Evolutionary conservation across 176 grass and related monocot genomes (phyloP).

Genomic region (Bolboschoenus planiculmis): DNA sequence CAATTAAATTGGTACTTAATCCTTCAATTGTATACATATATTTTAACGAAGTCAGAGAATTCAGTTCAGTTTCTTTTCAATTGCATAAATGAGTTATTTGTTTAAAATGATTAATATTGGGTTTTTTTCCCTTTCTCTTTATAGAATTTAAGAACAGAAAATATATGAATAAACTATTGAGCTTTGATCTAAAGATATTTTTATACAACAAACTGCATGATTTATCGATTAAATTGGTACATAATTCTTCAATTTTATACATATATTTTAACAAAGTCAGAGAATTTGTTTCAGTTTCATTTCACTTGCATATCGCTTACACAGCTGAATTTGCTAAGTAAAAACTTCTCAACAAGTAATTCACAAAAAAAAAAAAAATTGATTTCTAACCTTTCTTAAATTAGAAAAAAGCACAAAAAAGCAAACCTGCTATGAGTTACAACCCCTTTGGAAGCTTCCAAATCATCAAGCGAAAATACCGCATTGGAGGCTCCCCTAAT

Average conservation of each 20-base stretch:
- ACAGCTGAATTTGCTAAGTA: background rate
- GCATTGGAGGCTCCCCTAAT: slow-evolving; percentile 91
- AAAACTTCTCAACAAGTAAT: background rate
- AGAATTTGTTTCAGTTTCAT: too few relatives aligned
- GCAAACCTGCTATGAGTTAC: slow-evolving; percentile 88
- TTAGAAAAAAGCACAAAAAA: background rate
- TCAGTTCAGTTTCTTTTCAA: too few relatives aligned
- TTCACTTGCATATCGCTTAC: background rate
- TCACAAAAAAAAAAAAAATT: background rate
- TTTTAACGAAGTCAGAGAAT: too few relatives aligned
- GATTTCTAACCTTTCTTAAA: background rate
- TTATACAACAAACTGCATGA: background rate
- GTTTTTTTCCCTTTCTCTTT: too few relatives aligned
- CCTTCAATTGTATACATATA: too few relatives aligned
- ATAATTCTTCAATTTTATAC: background rate
- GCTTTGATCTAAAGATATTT: too few relatives aligned
- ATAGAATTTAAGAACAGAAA: too few relatives aligned
- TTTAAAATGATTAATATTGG: too few relatives aligned
- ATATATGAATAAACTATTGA: too few relatives aligned
- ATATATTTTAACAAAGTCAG: background rate
- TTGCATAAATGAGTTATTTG: too few relatives aligned
- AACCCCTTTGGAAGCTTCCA: slow-evolving; percentile 64
- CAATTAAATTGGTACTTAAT: too few relatives aligned
- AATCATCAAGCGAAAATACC: slow-evolving; percentile 67
- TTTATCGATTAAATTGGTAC: background rate